Evolutionary conservation across 1,139 yeast genomes (phyloP).

Genomic region (Debaryomyces singareniensis): DNA sequence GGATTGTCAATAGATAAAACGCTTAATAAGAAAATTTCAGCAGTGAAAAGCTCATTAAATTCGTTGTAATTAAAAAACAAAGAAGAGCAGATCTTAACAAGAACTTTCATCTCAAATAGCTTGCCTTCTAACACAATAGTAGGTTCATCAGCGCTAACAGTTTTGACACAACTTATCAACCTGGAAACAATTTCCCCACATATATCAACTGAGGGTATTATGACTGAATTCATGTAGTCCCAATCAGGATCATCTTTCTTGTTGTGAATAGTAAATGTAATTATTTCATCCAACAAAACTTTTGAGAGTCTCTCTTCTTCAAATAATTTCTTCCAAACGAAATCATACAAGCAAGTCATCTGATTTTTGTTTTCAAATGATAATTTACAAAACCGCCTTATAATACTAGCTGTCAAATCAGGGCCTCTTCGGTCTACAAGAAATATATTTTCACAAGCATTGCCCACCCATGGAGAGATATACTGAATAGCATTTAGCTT

Average conservation of each 20-base stretch:
- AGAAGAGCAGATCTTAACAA: conserved; percentile 61
- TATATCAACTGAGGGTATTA: conserved; percentile 70
- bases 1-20: conserved; percentile 72
- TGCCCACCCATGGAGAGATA: conserved; percentile 74
- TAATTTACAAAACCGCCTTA: conserved; percentile 58
- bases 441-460: conserved; percentile 55
- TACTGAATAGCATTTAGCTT: conserved; percentile 43
- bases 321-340: conserved; percentile 68
- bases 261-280: conserved; percentile 68
- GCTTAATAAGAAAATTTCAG: conserved; percentile 67
- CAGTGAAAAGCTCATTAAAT: conserved; percentile 60
- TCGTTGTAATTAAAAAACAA: conserved; percentile 67
- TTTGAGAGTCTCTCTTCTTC: conserved; percentile 54
- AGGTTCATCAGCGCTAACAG: conserved; percentile 40
- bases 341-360: conserved; percentile 35
- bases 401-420: conserved; percentile 52
- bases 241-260: conserved; percentile 64
- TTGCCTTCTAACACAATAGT: conserved; percentile 55
- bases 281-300: conserved; percentile 63
- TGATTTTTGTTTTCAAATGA: conserved; percentile 45
- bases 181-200: conserved; percentile 61
- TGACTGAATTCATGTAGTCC: conserved; percentile 54
- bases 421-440: conserved; percentile 53
- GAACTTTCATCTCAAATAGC: conserved; percentile 68
- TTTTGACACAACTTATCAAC: conserved; percentile 45